Evolutionary conservation across 345 rosid genomes (phyloP).

Genomic region (Arabidopsis thaliana): DNA sequence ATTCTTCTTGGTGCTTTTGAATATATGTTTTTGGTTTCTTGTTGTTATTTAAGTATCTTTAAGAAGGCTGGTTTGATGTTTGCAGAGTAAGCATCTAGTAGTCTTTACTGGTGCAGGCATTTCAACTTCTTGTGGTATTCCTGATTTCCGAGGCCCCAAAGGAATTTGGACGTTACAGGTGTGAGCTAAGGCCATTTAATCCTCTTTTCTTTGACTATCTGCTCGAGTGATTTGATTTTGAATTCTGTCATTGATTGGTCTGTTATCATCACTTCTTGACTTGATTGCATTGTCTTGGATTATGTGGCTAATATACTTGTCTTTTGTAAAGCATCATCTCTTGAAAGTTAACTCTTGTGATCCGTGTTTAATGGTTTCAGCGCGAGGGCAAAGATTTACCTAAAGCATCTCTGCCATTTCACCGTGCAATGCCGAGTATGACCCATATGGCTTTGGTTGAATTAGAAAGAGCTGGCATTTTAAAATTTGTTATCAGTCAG

Average conservation of each 20-base stretch:
- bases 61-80: constrained; percentile 48
- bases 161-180: constrained; percentile 99
- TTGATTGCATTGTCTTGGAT: not conserved
- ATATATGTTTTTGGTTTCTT: not conserved
- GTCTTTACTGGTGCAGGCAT: constrained; percentile 98
- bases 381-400: constrained; percentile 91
- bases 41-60: constrained; percentile 27
- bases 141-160: constrained; percentile 96
- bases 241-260: not conserved
- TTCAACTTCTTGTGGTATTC: constrained; percentile 97
- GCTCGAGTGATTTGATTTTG: constrained; percentile 11
- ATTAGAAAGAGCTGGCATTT: constrained; percentile 83
- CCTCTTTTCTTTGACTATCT: constrained; percentile 5
- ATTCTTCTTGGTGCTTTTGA: not conserved
- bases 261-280: not conserved
- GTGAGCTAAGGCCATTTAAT: not conserved
- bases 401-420: constrained; percentile 90
- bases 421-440: constrained; percentile 96
- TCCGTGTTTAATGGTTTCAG: constrained; percentile 48
- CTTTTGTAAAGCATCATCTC: constrained; percentile 5
- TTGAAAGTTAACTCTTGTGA: constrained; percentile 27
- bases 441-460: constrained; percentile 98
- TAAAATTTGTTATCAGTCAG: constrained; percentile 93
- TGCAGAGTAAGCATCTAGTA: constrained; percentile 99
- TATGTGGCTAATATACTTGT: not conserved